phyloP scores from a whole-genome alignment of 306 rosid species.

The Senna tora region DNA sequence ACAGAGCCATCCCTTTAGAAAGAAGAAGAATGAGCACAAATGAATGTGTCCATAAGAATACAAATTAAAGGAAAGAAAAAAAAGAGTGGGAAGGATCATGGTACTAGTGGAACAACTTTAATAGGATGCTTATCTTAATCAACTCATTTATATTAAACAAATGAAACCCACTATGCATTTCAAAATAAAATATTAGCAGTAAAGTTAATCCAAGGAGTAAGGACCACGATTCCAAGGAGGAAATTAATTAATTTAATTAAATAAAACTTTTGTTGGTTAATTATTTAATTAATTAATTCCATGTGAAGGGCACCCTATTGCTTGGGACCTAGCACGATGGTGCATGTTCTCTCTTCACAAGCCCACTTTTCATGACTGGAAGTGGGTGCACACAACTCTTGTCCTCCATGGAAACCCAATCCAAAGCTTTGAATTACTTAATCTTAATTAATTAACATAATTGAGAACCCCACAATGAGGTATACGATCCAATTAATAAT shows the following conservation, averaged over 20 bases:
- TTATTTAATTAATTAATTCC: slow-evolving; percentile 38
- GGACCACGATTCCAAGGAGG: slow-evolving; percentile 31
- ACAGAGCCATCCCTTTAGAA: slow-evolving; percentile 56
- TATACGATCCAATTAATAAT: slow-evolving; percentile 47
- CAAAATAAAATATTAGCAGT: slow-evolving; percentile 43
- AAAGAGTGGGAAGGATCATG: slow-evolving; percentile 31
- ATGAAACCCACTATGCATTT: slow-evolving; percentile 55
- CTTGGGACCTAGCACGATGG: slow-evolving; percentile 70
- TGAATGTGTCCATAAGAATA: slow-evolving; percentile 16
- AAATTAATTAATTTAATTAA: neutral
- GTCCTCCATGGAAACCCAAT: slow-evolving; percentile 72
- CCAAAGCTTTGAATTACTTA: slow-evolving; percentile 40
- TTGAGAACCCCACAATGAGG: slow-evolving; percentile 39
- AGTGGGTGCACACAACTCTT: slow-evolving; percentile 66
- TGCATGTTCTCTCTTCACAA: slow-evolving; percentile 78
- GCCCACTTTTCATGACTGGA: slow-evolving; percentile 65
- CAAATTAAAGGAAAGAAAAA: neutral
- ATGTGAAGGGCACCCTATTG: slow-evolving; percentile 81
- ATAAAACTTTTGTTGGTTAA: neutral
- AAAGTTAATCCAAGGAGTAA: slow-evolving; percentile 55
- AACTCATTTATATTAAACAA: slow-evolving; percentile 47
- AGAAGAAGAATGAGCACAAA: slow-evolving; percentile 28
- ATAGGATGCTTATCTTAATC: slow-evolving; percentile 61
- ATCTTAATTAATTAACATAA: slow-evolving; percentile 35
- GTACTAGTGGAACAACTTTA: slow-evolving; percentile 38